Conservation (phyloP, 768 basidiomycete species). For the Boletus reticuloceps region DNA sequence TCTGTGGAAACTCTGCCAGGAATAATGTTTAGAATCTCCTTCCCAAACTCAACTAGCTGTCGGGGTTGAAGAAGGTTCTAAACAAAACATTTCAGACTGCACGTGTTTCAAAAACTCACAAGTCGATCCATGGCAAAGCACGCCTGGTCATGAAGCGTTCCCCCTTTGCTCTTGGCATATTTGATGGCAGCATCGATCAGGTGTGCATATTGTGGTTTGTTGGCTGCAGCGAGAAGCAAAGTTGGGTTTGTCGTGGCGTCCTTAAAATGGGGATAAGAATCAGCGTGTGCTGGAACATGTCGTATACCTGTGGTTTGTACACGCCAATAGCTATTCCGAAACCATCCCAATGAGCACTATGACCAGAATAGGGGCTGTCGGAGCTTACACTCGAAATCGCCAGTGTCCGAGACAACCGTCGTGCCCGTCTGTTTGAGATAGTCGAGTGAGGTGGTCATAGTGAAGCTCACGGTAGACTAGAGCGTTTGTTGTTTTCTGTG, state of each 20-base stretch:
- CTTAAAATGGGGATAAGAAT: constrained; percentile 32
- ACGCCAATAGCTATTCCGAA: constrained; percentile 73
- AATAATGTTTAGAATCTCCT: constrained; percentile 87
- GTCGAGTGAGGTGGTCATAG: constrained; percentile 76
- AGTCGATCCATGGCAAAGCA: constrained; percentile 83
- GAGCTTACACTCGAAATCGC: constrained; percentile 77
- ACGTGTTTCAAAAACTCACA: constrained; percentile 40
- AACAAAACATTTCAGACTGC: background rate
- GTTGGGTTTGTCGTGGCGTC: constrained; percentile 98
- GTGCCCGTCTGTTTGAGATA: constrained; percentile 86
- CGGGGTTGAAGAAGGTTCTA: background rate
- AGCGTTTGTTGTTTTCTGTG: no score
- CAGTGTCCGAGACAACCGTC: constrained; percentile 92
- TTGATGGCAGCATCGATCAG: constrained; percentile 72
- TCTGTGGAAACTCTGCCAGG: constrained; percentile 98
- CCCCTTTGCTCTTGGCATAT: constrained; percentile 75
- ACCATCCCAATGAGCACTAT: constrained; percentile 14
- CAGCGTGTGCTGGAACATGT: background rate
- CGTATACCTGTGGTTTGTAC: constrained; percentile 83
- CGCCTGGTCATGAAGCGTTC: constrained; percentile 67
- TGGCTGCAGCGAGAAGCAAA: constrained; percentile 84
- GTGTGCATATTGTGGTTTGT: constrained; percentile 78
- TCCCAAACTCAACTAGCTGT: constrained; percentile 95
- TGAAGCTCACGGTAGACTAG: constrained; percentile 8
- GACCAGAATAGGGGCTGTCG: constrained; percentile 7